Conservation (phyloP, 306 rosid species). For the Cercis canadensis region DNA sequence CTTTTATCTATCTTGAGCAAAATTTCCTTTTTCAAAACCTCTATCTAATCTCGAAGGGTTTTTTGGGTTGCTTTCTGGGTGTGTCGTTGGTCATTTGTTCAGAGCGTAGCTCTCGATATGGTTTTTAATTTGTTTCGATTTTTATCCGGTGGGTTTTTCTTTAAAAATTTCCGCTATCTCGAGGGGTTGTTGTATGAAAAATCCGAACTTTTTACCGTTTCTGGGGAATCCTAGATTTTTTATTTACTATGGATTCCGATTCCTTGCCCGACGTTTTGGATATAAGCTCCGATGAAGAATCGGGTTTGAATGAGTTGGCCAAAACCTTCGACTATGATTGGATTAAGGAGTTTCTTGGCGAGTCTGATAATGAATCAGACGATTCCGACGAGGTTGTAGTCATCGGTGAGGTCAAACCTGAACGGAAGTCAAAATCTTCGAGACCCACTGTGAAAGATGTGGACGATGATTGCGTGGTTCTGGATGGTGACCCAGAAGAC, state of each 20-base stretch:
- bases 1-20: no score
- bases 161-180: constrained; percentile 22
- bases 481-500: constrained; percentile 77
- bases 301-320: constrained; percentile 15
- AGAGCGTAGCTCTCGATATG: no score
- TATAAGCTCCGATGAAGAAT: constrained; percentile 89
- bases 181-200: background rate
- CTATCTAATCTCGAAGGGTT: background rate
- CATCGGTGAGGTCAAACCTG: constrained; percentile 50
- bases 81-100: background rate
- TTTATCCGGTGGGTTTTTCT: background rate
- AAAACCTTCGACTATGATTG: constrained; percentile 45
- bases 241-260: constrained; percentile 37
- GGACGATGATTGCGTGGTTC: constrained; percentile 72
- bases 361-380: constrained; percentile 38
- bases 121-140: background rate
- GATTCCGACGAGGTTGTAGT: constrained; percentile 61
- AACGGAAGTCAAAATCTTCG: constrained; percentile 46
- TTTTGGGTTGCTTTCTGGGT: background rate
- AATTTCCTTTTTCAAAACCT: background rate
- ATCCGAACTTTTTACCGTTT: constrained; percentile 1
- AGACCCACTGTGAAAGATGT: constrained; percentile 31
- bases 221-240: constrained; percentile 28
- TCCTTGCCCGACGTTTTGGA: constrained; percentile 50
- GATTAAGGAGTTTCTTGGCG: constrained; percentile 50